phyloP scores from a whole-genome alignment of 306 rosid genomes.

The Cicer arietinum region DNA sequence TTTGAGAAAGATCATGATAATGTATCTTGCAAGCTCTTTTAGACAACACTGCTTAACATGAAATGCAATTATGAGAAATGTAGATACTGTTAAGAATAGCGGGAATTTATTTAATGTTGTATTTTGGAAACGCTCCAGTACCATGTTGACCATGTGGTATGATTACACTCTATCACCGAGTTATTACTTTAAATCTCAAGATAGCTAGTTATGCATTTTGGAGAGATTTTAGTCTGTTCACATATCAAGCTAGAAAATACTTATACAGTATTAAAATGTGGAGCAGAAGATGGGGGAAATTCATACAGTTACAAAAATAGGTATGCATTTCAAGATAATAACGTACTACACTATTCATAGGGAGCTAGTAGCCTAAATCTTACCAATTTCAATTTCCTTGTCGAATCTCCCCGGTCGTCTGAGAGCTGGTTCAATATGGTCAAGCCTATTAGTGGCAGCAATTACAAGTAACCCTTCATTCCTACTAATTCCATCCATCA shows the following conservation, averaged over 20 bases:
- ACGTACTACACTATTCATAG: background rate
- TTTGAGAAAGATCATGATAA: too few species aligned
- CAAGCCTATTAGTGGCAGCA: slow-evolving; percentile 89
- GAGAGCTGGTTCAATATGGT: slow-evolving; percentile 88
- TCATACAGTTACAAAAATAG: background rate
- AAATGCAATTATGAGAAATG: background rate
- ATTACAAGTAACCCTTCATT: slow-evolving; percentile 76
- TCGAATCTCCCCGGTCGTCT: slow-evolving; percentile 95
- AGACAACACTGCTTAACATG: background rate
- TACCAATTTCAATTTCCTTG: slow-evolving; percentile 93
- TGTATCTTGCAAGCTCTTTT: too few species aligned
- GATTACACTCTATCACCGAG: too few species aligned
- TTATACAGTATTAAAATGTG: slow-evolving; percentile 15
- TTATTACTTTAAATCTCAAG: slow-evolving; percentile 15
- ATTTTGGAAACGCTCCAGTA: too few species aligned
- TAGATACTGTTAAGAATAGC: too few species aligned
- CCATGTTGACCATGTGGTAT: too few species aligned
- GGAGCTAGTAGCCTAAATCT: slow-evolving; percentile 30
- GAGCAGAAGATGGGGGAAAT: slow-evolving; percentile 8
- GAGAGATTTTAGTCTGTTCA: slow-evolving; percentile 9
- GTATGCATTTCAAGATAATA: slow-evolving; percentile 28
- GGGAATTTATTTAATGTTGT: too few species aligned
- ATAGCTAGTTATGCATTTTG: background rate
- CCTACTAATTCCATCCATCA: slow-evolving; percentile 86
- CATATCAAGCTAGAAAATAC: slow-evolving; percentile 11